A percentile compares a stretch with the other conserved stretches of the same genome.
Conservation (phyloP, 768 basidiomycete genomes). For the Russula virescens region DNA sequence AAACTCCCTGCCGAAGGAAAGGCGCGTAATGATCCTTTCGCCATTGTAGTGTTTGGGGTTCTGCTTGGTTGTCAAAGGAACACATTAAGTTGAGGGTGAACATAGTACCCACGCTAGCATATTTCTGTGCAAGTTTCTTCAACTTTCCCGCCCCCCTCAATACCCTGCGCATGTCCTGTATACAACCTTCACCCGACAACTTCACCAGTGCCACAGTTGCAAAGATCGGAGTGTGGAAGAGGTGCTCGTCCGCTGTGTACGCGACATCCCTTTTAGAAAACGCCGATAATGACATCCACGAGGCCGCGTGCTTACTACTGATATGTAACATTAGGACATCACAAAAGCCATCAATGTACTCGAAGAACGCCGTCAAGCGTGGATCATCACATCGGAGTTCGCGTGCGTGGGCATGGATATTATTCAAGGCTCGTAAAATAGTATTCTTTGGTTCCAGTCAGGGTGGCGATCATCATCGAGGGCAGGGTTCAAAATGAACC, state of each 20-base stretch:
- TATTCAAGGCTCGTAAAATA: slow-evolving; percentile 21
- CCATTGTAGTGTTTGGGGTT: background rate
- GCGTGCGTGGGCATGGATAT: slow-evolving; percentile 10
- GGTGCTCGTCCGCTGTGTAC: slow-evolving; percentile 1
- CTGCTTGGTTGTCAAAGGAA: slow-evolving; percentile 1
- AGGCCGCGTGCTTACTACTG: background rate
- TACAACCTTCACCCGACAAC: slow-evolving; percentile 1
- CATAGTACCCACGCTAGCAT: slow-evolving; percentile 4
- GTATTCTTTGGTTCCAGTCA: slow-evolving; percentile 15
- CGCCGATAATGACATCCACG: background rate
- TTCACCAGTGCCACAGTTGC: background rate
- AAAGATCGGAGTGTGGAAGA: slow-evolving; percentile 7
- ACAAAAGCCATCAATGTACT: slow-evolving; percentile 14
- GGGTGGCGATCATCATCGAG: background rate
- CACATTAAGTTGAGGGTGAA: background rate
- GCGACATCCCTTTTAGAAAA: background rate
- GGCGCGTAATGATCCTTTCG: background rate
- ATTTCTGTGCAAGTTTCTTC: slow-evolving; percentile 12
- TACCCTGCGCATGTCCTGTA: slow-evolving; percentile 17
- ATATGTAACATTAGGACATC: slow-evolving; percentile 12
- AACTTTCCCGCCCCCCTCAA: background rate
- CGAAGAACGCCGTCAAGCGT: slow-evolving; percentile 11
- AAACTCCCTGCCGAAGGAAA: slow-evolving; percentile 13
- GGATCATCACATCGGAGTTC: slow-evolving; percentile 1
- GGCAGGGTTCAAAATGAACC: background rate